Percentiles rank a stretch among this genome's conserved stretches.
These are phyloP conservation scores for Phlebopus sp. DNA, from an alignment of 1,284 basidiomycete genomes.

Conservation along the genomic window DNA sequence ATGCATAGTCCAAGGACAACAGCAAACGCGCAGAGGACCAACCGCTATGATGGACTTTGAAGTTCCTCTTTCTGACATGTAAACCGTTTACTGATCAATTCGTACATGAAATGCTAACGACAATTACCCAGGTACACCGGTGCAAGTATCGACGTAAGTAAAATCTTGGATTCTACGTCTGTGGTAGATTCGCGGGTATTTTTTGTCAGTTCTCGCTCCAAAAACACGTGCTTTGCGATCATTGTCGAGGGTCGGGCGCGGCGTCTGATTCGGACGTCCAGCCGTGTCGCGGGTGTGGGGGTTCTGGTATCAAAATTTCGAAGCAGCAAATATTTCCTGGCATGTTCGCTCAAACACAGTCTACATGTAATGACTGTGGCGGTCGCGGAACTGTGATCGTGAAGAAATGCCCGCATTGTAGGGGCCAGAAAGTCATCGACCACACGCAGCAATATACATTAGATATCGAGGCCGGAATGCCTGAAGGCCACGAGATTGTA, in stretches of 20 bases:
- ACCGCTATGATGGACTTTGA: conserved; percentile 86
- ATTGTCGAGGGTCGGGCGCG: conserved; percentile 90
- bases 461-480: conserved; percentile 83
- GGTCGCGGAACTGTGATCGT: conserved; percentile 81
- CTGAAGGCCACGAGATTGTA: conserved; percentile 87
- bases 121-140: conserved; percentile 61
- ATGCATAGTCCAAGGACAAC: conserved; percentile 35
- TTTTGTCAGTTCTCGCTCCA: conserved; percentile 78
- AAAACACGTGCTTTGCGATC: conserved; percentile 87
- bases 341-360: conserved; percentile 85
- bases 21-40: conserved; percentile 78
- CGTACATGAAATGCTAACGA: conserved; percentile 9
- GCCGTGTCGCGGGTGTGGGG: conserved; percentile 75
- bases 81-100: conserved; percentile 24
- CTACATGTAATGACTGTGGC: conserved; percentile 75
- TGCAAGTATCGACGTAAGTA: conserved; percentile 73
- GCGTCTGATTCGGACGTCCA: conserved; percentile 85
- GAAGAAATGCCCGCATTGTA: conserved; percentile 76
- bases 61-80: conserved; percentile 83
- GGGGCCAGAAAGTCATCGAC: conserved; percentile 80
- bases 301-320: conserved; percentile 80
- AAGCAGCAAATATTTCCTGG: conserved; percentile 95
- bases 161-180: neutral
- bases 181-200: neutral
- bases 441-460: conserved; percentile 80